phyloP scores from a whole-genome alignment of 2,329 filamentous ascomycete genomes.

The Neonectria neomacrospora region DNA sequence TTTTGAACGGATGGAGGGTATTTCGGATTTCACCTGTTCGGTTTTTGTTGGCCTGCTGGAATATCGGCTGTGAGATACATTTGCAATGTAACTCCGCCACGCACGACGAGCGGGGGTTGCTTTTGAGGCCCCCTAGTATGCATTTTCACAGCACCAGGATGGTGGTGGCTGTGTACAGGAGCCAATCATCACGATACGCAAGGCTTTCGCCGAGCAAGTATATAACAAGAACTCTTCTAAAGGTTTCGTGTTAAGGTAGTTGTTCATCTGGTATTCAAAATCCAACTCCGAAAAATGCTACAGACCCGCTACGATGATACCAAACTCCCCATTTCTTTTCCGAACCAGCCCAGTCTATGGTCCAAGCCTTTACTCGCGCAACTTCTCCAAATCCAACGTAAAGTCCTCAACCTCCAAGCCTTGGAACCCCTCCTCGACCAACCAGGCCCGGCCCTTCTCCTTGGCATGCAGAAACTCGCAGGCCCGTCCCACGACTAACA shows the following conservation, averaged over 20 bases:
- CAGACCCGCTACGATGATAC: constrained; percentile 18
- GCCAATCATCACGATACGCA: too few species aligned
- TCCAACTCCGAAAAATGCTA: constrained; percentile 36
- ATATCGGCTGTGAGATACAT: too few species aligned
- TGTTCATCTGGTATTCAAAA: constrained; percentile 18
- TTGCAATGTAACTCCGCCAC: too few species aligned
- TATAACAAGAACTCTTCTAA: background rate
- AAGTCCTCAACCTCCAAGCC: constrained; percentile 69
- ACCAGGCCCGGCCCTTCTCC: constrained; percentile 74
- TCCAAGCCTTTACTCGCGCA: constrained; percentile 27
- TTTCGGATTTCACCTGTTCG: too few species aligned
- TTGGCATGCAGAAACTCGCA: constrained; percentile 79
- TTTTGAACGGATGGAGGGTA: background rate
- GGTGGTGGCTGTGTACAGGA: too few species aligned
- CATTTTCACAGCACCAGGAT: too few species aligned
- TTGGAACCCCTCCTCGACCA: constrained; percentile 87
- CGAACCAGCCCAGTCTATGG: background rate
- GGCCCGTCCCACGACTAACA: constrained; percentile 85
- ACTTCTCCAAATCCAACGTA: constrained; percentile 36
- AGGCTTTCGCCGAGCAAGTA: too few species aligned
- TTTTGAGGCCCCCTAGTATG: background rate
- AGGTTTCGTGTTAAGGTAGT: background rate
- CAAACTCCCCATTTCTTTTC: background rate
- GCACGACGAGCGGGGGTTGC: too few species aligned
- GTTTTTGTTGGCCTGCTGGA: too few species aligned